phyloP scores from a whole-genome alignment of 208 protist species.

The Vickermania spadyakhi region DNA sequence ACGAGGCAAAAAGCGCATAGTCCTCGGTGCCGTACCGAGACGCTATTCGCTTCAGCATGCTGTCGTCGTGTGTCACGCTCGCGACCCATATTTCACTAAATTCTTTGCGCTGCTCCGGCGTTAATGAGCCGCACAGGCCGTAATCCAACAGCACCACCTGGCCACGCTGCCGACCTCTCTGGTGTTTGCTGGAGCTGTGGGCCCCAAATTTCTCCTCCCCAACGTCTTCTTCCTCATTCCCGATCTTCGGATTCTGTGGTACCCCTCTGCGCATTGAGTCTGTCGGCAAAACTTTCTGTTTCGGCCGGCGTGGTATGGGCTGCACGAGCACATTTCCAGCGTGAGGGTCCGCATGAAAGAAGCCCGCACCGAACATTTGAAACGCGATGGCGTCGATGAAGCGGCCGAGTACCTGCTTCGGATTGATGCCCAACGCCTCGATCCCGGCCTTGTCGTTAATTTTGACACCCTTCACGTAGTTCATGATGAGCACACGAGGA shows the following conservation, averaged over 20 bases:
- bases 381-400: conserved; percentile 88
- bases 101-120: conserved; percentile 32
- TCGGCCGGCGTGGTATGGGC: neutral
- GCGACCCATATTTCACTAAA: conserved; percentile 70
- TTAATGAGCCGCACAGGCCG: conserved; percentile 90
- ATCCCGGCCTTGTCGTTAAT: conserved; percentile 69
- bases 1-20: conserved; percentile 76
- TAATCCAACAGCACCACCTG: conserved; percentile 93
- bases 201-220: neutral
- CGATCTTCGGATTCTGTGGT: no score
- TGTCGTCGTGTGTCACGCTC: conserved; percentile 55
- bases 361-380: conserved; percentile 91
- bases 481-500: conserved; percentile 58
- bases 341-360: conserved; percentile 93
- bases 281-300: no score
- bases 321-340: conserved; percentile 92
- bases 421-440: conserved; percentile 36
- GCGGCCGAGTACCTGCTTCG: conserved; percentile 35
- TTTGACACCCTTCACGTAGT: conserved; percentile 59
- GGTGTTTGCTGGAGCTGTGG: neutral
- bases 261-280: neutral
- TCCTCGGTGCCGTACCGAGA: conserved; percentile 46
- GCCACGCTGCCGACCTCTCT: conserved; percentile 23
- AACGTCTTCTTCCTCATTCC: neutral
- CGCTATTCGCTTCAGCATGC: conserved; percentile 32